A percentile compares a stretch with the other conserved stretches of the same genome.
Conservation (phyloP, 1,284 basidiomycete species). For the Cryptococcus maquisensis region DNA sequence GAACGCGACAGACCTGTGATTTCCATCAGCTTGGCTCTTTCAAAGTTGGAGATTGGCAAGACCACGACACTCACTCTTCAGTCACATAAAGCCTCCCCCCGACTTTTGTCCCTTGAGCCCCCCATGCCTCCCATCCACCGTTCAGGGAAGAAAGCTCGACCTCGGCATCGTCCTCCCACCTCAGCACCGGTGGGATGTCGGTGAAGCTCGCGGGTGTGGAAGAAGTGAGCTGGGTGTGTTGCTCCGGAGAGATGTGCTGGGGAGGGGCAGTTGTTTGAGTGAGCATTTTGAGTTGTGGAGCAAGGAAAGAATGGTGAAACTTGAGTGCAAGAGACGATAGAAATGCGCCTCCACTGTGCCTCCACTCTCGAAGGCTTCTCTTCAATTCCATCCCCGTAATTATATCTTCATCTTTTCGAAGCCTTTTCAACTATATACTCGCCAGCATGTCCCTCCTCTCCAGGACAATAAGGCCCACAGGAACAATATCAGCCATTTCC, state of each 20-base stretch:
- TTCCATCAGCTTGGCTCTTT: background rate
- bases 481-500: background rate
- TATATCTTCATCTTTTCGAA: too few species aligned
- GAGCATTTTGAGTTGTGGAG: conserved; percentile 3
- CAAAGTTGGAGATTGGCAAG: background rate
- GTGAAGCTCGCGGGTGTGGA: conserved; percentile 75
- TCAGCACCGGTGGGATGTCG: conserved; percentile 73
- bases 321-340: too few species aligned
- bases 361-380: too few species aligned
- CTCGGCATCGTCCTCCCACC: conserved; percentile 66
- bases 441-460: too few species aligned
- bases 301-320: too few species aligned
- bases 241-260: conserved; percentile 58
- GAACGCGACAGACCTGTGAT: conserved; percentile 66
- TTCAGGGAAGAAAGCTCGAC: conserved; percentile 35
- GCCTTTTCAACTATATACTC: too few species aligned
- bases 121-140: conserved; percentile 51
- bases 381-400: too few species aligned
- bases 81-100: conserved; percentile 71
- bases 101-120: conserved; percentile 40
- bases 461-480: too few species aligned
- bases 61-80: conserved; percentile 60
- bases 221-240: conserved; percentile 61
- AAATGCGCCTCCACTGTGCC: too few species aligned
- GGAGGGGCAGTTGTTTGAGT: conserved; percentile 15